Base-by-base conservation (phyloP, 768 basidiomycete species). In the Kwoniella mangroviensis region DNA sequence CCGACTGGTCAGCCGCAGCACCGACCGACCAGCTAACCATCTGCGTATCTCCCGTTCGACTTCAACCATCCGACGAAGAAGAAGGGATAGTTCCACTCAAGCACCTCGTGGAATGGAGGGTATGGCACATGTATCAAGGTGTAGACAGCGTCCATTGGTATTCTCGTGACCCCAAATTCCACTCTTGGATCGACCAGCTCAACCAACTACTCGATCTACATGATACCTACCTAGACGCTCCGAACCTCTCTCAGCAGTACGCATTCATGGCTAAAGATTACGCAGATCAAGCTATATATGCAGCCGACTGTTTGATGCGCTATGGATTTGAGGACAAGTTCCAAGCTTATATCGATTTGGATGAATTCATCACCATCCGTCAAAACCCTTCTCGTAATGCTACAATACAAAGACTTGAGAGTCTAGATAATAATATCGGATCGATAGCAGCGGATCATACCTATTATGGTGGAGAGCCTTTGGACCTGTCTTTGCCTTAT, bases 101-200 rank as follows among this genome's bases (percentile, higher is more conserved):
- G 49, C 4, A 57, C n/a, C 22, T n/a, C 28, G 34, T 69, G 19
- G 62, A 69, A 45, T 69, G 68, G 68, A 28, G 68, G 21, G 40
- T 69, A 22, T 64, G 55, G 54, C 62, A 69, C 42, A 55, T 65
- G 28, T 69, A 57, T 24, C 62, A 65, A 59, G 68, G 68, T 51
- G 68, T 69, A 19, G 57, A 42, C 12, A 40, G 24, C 2, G 68
- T 65, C 24, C 68, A 69, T 45, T 69, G 63, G 62, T 64, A 63
- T 40, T 51, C 68, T 1, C 49, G 68, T n/a, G 45, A 64, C 45
- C 42, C 62, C 9, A 22, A 24, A 2, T 58, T 69, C 24, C 28
- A 40, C 22, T 15, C 15, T 5, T 69, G 68, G 68, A 43, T 69
- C 2, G 41, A 52, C 13, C n/a, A 24, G 15, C 40, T 64, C 11